Base-by-base conservation (phyloP, 805 yeast species). In the Cyberlindnera japonica region DNA sequence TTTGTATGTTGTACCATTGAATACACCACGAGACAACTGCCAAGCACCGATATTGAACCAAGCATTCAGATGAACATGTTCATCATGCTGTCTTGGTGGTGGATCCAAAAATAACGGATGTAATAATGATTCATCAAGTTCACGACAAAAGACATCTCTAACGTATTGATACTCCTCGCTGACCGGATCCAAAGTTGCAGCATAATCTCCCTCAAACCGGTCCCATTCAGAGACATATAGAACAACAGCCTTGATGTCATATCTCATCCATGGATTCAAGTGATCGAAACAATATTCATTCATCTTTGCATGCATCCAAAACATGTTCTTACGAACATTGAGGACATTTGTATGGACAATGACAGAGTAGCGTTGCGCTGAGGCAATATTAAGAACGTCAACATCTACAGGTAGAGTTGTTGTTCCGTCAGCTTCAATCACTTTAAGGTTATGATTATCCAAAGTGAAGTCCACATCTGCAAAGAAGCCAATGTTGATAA, bases 301-400 rank as follows among this genome's bases (percentile, higher is more conserved):
- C 53, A 67, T 50, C 31, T 53, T 57, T 5, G 68, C 69, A 24
- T 66, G 62, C 58, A 67, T 54, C 69, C 69, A 67, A 44, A 62
- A 63, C 37, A 53, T 76, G 61, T 41, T 74, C 73, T 12, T 43
- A 50, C 15, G 30, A 8, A 35, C 53, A 40, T 44, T 43, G 56
- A 75, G 79, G 57, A 74, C 65, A 72, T 35, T 64, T 62, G 48
- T 54, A 59, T 84, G 71, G 21, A 63, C 67, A 27, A 83, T 49
- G 41, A 81, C 63, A 13, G 84, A 74, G 55, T 80, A 76, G 45
- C 95, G 65, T 61, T 84, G 91, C 9, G 86, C 90, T 15, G 79
- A 84, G 65, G 62, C 49, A 27, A 45, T 45, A 40, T 38, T 41
- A 19, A 41, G 26, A 7, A 45, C 49, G 14, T 64, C 68, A 7